Conservation (phyloP, 805 yeast species). For the Monosporozyma yasuniensis region DNA sequence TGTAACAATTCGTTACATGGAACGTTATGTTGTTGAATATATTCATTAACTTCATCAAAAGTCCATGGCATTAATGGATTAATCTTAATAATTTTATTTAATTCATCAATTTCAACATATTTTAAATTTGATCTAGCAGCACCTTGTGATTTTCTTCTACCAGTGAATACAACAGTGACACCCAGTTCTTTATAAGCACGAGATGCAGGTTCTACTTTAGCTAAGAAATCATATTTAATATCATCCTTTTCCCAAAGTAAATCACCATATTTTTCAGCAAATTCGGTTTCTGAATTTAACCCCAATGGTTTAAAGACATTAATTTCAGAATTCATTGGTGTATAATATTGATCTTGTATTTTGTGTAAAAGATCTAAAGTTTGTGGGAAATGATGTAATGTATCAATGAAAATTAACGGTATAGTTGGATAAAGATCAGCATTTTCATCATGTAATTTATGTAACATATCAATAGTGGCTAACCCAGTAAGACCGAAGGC, state of each 20-base stretch:
- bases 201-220: constrained; percentile 86
- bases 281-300: constrained; percentile 49
- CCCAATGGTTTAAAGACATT: constrained; percentile 62
- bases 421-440: constrained; percentile 23
- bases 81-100: constrained; percentile 67
- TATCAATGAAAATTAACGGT: constrained; percentile 80
- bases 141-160: constrained; percentile 85
- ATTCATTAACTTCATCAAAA: constrained; percentile 59
- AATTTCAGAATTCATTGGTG: constrained; percentile 30
- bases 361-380: constrained; percentile 64
- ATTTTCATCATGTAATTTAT: constrained; percentile 35
- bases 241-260: constrained; percentile 80
- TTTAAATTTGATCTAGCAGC: constrained; percentile 66
- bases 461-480: constrained; percentile 76
- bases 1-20: constrained; percentile 82
- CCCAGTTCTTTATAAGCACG: constrained; percentile 67
- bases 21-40: constrained; percentile 61
- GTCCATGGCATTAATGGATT: constrained; percentile 84
- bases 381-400: constrained; percentile 92
- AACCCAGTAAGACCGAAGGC: constrained; percentile 93
- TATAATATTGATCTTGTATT: constrained; percentile 46
- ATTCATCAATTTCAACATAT: constrained; percentile 65
- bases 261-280: constrained; percentile 60
- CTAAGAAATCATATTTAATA: constrained; percentile 69
- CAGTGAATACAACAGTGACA: constrained; percentile 84